phyloP scores from a whole-genome alignment of 345 rosid genomes.

The Hypericum perforatum region DNA sequence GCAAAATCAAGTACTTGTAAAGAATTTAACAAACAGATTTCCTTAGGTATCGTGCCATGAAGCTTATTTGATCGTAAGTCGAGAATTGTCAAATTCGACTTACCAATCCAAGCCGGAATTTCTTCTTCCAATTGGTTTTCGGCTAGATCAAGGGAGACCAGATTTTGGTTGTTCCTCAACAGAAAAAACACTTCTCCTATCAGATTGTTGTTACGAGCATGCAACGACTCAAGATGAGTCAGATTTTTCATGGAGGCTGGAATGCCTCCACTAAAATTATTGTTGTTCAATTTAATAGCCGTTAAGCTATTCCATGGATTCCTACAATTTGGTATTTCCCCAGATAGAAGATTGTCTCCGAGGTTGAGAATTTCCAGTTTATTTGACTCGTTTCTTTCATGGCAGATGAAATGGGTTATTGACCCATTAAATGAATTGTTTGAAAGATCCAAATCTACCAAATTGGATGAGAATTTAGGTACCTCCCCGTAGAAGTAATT shows the following conservation, averaged over 20 bases:
- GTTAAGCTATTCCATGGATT: neutral
- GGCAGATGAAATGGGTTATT: neutral
- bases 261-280: neutral
- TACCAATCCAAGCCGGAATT: slow-evolving; percentile 1
- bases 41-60: neutral
- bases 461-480: neutral
- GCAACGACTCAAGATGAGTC: neutral
- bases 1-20: neutral
- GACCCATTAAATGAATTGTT: neutral
- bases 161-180: neutral
- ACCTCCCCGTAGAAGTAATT: neutral
- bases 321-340: slow-evolving; percentile 1
- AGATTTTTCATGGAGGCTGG: neutral
- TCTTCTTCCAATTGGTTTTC: neutral
- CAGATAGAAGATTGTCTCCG: neutral
- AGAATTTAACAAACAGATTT: neutral
- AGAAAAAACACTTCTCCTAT: neutral
- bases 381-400: neutral
- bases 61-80: neutral
- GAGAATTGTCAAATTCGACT: neutral
- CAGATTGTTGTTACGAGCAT: slow-evolving; percentile 1
- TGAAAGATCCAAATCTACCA: neutral
- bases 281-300: neutral
- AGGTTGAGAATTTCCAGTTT: neutral
- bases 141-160: neutral